Conservation (phyloP, 202 grass and related monocot species). For the Carex sylvatica region DNA sequence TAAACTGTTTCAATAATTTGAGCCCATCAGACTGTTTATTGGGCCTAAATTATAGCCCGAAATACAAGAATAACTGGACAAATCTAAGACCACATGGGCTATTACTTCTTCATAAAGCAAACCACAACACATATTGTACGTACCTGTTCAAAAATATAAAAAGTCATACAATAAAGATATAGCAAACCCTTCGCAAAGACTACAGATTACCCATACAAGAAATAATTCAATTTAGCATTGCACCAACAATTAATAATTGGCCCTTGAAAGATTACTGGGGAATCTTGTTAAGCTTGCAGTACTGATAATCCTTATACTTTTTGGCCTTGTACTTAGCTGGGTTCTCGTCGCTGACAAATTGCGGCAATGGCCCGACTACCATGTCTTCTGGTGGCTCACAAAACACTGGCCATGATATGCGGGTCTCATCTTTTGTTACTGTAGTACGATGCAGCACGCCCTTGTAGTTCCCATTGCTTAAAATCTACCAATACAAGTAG, state of each 20-base stretch:
- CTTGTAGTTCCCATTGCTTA: constrained; percentile 49
- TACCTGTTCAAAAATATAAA: no score
- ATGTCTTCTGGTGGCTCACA: constrained; percentile 30
- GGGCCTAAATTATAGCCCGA: no score
- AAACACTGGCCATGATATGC: constrained; percentile 54
- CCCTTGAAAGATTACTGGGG: constrained; percentile 25
- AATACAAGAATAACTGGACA: no score
- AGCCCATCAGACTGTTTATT: no score
- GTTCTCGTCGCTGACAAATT: constrained; percentile 26
- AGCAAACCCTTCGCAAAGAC: no score
- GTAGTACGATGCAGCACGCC: constrained; percentile 36
- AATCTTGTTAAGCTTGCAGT: constrained; percentile 47
- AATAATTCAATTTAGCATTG: neutral
- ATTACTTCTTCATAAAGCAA: no score
- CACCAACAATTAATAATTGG: no score
- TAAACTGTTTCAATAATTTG: no score
- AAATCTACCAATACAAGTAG: constrained; percentile 22
- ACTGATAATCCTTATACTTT: constrained; percentile 42
- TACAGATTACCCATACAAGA: neutral
- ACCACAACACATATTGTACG: no score
- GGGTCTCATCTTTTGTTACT: constrained; percentile 29
- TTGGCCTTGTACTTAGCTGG: constrained; percentile 41
- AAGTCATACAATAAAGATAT: no score
- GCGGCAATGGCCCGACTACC: constrained; percentile 31
- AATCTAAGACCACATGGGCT: no score